Evolutionary conservation across 768 basidiomycete species (phyloP).

Genomic region (Stropharia rugosoannulata): DNA sequence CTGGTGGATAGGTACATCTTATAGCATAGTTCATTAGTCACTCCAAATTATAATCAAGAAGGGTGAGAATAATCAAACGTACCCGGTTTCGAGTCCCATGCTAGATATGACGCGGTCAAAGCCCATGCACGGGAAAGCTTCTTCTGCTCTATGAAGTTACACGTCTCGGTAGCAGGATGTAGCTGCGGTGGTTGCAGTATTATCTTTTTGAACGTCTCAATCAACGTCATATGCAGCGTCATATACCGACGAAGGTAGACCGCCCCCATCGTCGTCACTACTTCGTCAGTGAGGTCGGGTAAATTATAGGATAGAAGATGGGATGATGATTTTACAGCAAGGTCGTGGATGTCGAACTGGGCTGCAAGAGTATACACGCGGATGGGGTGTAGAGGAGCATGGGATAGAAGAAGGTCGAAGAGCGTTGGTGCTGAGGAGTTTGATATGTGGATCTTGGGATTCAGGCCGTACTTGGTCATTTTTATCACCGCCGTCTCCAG

Average conservation of each 20-base stretch:
- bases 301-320: conserved; percentile 25
- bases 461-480: conserved; percentile 20
- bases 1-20: conserved; percentile 26
- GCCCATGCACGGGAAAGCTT: conserved; percentile 37
- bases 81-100: conserved; percentile 38
- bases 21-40: not conserved
- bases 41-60: not conserved
- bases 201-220: conserved; percentile 24
- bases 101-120: conserved; percentile 31
- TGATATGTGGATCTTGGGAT: conserved; percentile 8
- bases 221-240: conserved; percentile 21
- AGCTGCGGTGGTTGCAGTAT: conserved; percentile 27
- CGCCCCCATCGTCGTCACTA: conserved; percentile 24
- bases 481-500: conserved; percentile 18
- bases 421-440: conserved; percentile 6
- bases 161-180: conserved; percentile 27
- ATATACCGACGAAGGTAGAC: conserved; percentile 27
- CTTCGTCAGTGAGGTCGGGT: conserved; percentile 23
- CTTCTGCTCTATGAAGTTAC: conserved; percentile 32
- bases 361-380: conserved; percentile 23
- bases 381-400: conserved; percentile 19
- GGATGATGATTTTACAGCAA: conserved; percentile 20
- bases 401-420: conserved; percentile 18
- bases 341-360: conserved; percentile 13
- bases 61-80: conserved; percentile 6